A percentile compares a stretch with the other conserved stretches of the same genome.
phyloP scores from a whole-genome alignment of 371 early-diverging fungal genomes.

The Mortierella sp. region DNA sequence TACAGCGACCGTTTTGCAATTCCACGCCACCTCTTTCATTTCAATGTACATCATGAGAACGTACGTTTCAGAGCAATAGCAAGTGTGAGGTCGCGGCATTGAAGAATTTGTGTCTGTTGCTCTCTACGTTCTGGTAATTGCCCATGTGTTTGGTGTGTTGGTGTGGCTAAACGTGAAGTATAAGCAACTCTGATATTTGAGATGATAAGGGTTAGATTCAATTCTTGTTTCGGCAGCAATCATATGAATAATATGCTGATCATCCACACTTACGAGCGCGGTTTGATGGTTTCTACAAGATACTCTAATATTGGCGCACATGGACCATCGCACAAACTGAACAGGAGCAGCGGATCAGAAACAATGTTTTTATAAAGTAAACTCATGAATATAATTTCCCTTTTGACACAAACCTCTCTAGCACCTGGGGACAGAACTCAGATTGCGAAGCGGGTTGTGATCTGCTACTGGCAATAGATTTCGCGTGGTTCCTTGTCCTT shows the following conservation, averaged over 20 bases:
- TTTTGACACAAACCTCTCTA: conserved; percentile 19
- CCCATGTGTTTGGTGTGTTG: neutral
- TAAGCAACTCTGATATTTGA: neutral
- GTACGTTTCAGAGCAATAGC: conserved; percentile 39
- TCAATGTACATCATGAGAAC: neutral
- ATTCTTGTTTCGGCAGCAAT: neutral
- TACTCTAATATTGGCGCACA: conserved; percentile 39
- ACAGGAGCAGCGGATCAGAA: neutral
- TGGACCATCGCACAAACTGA: conserved; percentile 37
- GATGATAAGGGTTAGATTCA: neutral
- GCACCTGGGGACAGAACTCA: conserved; percentile 15
- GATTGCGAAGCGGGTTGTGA: neutral
- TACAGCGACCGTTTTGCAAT: neutral
- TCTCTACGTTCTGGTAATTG: neutral
- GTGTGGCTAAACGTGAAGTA: neutral
- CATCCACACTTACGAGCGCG: conserved; percentile 33
- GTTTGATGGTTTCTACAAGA: conserved; percentile 22
- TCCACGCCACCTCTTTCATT: neutral
- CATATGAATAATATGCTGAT: neutral
- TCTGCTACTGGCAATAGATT: neutral
- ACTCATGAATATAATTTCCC: neutral
- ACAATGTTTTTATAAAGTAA: neutral
- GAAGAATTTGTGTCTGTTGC: neutral
- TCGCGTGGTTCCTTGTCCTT: conserved; percentile 4
- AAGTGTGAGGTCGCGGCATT: conserved; percentile 22